phyloP scores from a whole-genome alignment of 192 early-diverging fungal species.

The Chytriomyces confervae region DNA sequence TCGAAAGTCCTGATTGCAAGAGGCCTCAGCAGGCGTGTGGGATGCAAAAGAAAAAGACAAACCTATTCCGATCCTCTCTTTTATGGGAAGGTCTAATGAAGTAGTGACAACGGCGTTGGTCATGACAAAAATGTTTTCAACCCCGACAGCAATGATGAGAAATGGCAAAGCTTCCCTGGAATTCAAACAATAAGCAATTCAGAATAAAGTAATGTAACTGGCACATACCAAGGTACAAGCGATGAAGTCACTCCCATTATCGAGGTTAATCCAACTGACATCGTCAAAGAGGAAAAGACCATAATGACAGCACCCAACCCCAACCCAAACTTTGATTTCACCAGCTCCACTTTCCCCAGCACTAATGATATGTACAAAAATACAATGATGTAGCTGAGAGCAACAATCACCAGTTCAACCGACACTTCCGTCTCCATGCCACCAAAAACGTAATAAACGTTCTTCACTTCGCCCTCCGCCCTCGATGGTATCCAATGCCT shows the following conservation, averaged over 20 bases:
- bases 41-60: neutral
- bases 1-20: slow-evolving; percentile 57
- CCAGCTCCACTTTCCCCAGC: slow-evolving; percentile 68
- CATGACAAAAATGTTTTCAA: slow-evolving; percentile 78
- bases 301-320: slow-evolving; percentile 72
- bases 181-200: neutral
- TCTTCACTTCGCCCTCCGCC: slow-evolving; percentile 42
- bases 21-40: neutral
- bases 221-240: slow-evolving; percentile 69
- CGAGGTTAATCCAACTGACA: slow-evolving; percentile 70
- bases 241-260: slow-evolving; percentile 63
- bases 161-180: slow-evolving; percentile 73
- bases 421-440: neutral
- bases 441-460: slow-evolving; percentile 46
- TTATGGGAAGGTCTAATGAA: slow-evolving; percentile 73
- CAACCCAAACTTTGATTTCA: slow-evolving; percentile 78
- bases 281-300: slow-evolving; percentile 64
- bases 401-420: slow-evolving; percentile 49
- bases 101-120: slow-evolving; percentile 75
- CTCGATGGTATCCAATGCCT: slow-evolving; percentile 19
- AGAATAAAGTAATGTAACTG: neutral
- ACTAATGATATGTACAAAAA: slow-evolving; percentile 74
- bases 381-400: slow-evolving; percentile 64
- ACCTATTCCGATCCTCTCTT: slow-evolving; percentile 73
- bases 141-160: slow-evolving; percentile 70